Evolutionary conservation across 306 rosid species (phyloP), one percentile per base, ranked within the genome.

Genomic region (Crotalaria pallida): DNA sequence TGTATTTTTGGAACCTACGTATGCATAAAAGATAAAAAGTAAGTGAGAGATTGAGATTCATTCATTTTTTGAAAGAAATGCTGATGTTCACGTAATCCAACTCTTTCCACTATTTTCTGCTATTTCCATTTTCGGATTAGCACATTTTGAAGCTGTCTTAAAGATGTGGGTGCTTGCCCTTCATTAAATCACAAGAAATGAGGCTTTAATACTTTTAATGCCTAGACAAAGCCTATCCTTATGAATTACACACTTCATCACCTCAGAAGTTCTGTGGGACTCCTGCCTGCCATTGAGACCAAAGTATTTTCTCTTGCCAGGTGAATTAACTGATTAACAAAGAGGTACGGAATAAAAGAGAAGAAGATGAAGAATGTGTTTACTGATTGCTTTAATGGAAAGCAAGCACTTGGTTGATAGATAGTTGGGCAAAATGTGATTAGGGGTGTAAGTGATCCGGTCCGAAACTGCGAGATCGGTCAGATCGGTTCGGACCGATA

Each of bases 351-450:
- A 34, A 51, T 51, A n/a, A 48, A 34, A 27, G 29, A 40, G 73
- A 58, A 40, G 73, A 58, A 59, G 40, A 18, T 41, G 71, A 60
- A 27, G 60, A 62, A 53, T 70, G 53, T 26, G 12, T 5, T 55
- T 18, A 29, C 47, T 26, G 74, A 69, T 40, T 70, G 67, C 71
- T 70, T 31, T 24, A 12, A 55, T 29, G 27, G 48, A 18, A 51
- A 12, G 62, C n/a, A 21, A 24, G 19, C 22, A 17, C 19, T 26
- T 58, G 49, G 56, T 24, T 7, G 38, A 16, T 61, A 29, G 38
- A 16, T 61, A 29, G 56, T 24, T 50, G 65, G 49, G 69, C 56
- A 56, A 23, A 9, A 38, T 13, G 40, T 57, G 31, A n/a, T n/a
- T n/a, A n/a, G n/a, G n/a, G n/a, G n/a, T n/a, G n/a, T n/a, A n/a